A percentile compares a stretch with the other conserved stretches of the same genome.
Conservation (phyloP, 106 monocot genomes). For the Hemerocallis citrina region DNA sequence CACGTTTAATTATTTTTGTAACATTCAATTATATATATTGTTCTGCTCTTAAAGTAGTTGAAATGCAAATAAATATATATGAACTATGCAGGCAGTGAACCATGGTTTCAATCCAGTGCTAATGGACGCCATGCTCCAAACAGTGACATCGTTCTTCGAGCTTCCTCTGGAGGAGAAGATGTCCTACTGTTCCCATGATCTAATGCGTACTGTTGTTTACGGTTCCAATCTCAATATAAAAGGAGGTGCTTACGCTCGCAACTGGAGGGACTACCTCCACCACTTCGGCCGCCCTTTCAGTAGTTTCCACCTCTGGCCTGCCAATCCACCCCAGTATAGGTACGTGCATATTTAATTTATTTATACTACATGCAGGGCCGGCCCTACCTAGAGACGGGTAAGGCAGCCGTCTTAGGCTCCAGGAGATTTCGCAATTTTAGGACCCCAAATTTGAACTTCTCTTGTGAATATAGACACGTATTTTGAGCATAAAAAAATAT, state of each 20-base stretch:
- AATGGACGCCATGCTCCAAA: not conserved
- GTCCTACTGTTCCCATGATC: not conserved
- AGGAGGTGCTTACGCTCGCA: not conserved
- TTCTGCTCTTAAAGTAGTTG: no score
- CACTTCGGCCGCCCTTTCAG: not conserved
- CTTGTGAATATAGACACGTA: no score
- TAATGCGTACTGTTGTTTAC: not conserved
- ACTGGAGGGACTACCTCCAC: constrained; percentile 1
- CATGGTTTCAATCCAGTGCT: not conserved
- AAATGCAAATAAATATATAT: no score
- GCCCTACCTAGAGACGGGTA: no score
- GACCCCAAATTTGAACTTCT: no score
- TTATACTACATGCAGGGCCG: no score
- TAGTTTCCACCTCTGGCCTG: not conserved
- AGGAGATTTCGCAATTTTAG: no score
- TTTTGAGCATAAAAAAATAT: no score
- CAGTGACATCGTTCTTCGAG: not conserved
- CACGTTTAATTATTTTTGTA: no score
- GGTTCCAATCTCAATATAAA: not conserved
- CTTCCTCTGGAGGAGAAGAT: not conserved
- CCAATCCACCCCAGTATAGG: not conserved
- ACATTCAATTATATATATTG: no score
- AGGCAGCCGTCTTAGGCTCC: no score
- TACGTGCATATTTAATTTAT: not conserved
- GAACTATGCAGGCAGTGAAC: not conserved